Percentiles rank a stretch among this genome's conserved stretches.
Conservation (phyloP, 805 yeast genomes). For the Metschnikowia cubensis region DNA sequence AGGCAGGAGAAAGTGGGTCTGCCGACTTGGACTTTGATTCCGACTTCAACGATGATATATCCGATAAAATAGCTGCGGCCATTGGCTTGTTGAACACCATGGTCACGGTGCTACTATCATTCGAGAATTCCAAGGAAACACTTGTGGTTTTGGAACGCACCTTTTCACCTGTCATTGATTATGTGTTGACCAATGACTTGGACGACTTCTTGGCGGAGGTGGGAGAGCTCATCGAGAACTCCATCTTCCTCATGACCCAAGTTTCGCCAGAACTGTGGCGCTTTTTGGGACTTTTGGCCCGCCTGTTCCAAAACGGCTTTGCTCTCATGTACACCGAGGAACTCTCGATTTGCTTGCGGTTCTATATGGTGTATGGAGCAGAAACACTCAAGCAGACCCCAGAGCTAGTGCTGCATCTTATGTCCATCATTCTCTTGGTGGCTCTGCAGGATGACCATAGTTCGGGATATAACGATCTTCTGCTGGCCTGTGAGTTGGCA, state of each 20-base stretch:
- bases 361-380: constrained; percentile 56
- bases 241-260: constrained; percentile 32
- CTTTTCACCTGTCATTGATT: constrained; percentile 64
- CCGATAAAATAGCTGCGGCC: constrained; percentile 79
- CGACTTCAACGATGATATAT: constrained; percentile 27
- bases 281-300: constrained; percentile 48
- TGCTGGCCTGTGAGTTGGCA: constrained; percentile 57
- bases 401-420: constrained; percentile 45
- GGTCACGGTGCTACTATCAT: constrained; percentile 73
- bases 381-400: constrained; percentile 40
- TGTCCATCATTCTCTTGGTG: constrained; percentile 46
- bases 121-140: constrained; percentile 73
- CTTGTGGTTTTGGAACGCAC: constrained; percentile 62
- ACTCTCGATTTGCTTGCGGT: constrained; percentile 65
- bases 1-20: constrained; percentile 32
- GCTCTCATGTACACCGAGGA: constrained; percentile 74
- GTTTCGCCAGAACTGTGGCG: constrained; percentile 72
- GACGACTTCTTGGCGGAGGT: constrained; percentile 74
- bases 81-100: constrained; percentile 77
- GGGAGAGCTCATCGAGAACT: constrained; percentile 61
- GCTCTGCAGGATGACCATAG: constrained; percentile 42
- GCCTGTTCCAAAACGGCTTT: constrained; percentile 36
- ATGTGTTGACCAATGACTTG: constrained; percentile 60
- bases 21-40: constrained; percentile 26
- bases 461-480: constrained; percentile 51